These are phyloP conservation scores for Backusella circina DNA, from an alignment of 192 early-diverging fungal species.

Conservation along the genomic window DNA sequence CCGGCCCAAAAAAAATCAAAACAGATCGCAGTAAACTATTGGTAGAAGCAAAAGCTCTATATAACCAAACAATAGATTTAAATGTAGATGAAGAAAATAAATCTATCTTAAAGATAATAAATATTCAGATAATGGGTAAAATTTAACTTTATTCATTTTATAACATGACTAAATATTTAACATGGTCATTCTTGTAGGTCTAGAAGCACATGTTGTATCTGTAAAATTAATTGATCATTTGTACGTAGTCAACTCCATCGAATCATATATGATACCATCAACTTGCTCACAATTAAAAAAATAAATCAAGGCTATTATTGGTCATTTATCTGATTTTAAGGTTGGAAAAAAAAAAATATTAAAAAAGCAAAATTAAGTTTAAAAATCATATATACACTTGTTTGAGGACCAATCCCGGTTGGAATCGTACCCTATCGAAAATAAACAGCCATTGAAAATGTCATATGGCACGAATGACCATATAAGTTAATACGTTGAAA, in stretches of 20 bases:
- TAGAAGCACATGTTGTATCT: neutral
- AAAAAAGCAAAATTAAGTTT: too few relatives aligned
- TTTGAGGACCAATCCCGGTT: too few relatives aligned
- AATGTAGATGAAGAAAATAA: neutral
- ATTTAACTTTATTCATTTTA: neutral
- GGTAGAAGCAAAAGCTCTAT: neutral
- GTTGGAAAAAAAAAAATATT: too few relatives aligned
- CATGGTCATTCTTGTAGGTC: neutral
- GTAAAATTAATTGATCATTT: too few relatives aligned
- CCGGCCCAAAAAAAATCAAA: neutral
- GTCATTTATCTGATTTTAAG: neutral
- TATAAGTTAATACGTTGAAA: too few relatives aligned
- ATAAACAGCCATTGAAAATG: too few relatives aligned
- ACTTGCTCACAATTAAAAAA: too few relatives aligned
- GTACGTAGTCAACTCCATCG: too few relatives aligned
- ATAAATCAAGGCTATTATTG: neutral
- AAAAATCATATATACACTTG: too few relatives aligned
- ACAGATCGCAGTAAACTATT: neutral
- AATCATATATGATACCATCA: too few relatives aligned
- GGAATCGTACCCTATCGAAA: too few relatives aligned
- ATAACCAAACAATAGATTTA: neutral
- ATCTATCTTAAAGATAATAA: neutral
- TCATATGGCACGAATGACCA: too few relatives aligned
- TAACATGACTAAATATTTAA: conserved; percentile 1
- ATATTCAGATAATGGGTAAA: conserved; percentile 3